These are phyloP conservation scores for Aspergillus ellipticus DNA, from an alignment of 495 filamentous ascomycete species.

Conservation along the genomic window DNA sequence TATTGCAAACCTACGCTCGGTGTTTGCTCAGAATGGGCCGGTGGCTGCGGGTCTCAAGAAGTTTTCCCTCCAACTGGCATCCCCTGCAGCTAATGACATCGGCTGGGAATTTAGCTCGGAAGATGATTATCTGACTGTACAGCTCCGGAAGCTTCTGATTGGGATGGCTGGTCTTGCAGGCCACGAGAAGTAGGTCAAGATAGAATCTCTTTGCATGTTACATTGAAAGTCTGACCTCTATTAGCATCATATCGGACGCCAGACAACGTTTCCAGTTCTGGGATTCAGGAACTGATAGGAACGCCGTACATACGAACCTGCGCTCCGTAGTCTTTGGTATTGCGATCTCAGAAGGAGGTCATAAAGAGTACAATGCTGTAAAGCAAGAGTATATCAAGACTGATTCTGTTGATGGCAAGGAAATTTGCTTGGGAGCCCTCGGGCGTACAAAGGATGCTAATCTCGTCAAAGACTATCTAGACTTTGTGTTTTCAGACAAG, in stretches of 20 bases:
- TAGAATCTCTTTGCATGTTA: background rate
- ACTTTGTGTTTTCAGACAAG: slow-evolving; percentile 75
- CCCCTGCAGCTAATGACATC: slow-evolving; percentile 66
- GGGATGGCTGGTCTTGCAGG: slow-evolving; percentile 66
- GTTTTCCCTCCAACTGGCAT: slow-evolving; percentile 68
- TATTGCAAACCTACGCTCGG: slow-evolving; percentile 59
- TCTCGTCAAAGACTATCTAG: slow-evolving; percentile 65
- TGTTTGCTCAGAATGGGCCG: slow-evolving; percentile 57
- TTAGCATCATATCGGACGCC: slow-evolving; percentile 64
- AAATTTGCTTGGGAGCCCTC: slow-evolving; percentile 73
- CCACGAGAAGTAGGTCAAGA: slow-evolving; percentile 60
- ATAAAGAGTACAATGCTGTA: slow-evolving; percentile 64
- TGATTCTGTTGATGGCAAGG: slow-evolving; percentile 82
- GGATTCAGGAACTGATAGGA: slow-evolving; percentile 58
- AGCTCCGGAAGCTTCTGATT: slow-evolving; percentile 78
- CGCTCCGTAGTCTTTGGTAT: slow-evolving; percentile 76
- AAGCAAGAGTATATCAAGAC: slow-evolving; percentile 79
- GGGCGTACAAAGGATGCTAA: slow-evolving; percentile 67
- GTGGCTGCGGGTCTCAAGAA: slow-evolving; percentile 64
- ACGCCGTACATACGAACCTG: slow-evolving; percentile 73
- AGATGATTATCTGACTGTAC: slow-evolving; percentile 77
- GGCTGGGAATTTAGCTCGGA: slow-evolving; percentile 76
- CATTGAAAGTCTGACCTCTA: slow-evolving; percentile 19
- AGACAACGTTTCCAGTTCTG: slow-evolving; percentile 72
- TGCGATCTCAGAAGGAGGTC: slow-evolving; percentile 64